Percentiles rank a stretch among this genome's conserved stretches.
Conservation (phyloP, 192 early-diverging fungal genomes). For the Backusella australiensis region DNA sequence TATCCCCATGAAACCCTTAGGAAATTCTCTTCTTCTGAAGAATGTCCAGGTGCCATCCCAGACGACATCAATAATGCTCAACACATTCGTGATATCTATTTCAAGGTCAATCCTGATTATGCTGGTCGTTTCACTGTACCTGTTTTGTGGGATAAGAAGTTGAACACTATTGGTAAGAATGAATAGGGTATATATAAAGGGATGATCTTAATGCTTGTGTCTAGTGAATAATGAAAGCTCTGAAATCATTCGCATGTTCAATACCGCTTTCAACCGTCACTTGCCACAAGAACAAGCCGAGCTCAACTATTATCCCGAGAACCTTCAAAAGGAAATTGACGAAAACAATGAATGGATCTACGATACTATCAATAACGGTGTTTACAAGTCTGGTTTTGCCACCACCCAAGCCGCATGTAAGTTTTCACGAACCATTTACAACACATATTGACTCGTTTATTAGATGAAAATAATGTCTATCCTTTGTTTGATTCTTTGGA, state of each 20-base stretch:
- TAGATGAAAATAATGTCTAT: constrained; percentile 70
- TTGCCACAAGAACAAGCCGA: constrained; percentile 59
- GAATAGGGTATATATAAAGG: not conserved
- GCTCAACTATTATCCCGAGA: constrained; percentile 79
- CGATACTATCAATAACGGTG: constrained; percentile 93
- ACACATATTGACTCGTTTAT: constrained; percentile 9
- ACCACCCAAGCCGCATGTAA: constrained; percentile 77
- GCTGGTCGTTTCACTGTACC: constrained; percentile 83
- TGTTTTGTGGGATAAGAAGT: constrained; percentile 96
- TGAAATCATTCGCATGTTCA: constrained; percentile 95
- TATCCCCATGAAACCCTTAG: not conserved
- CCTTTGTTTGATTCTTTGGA: constrained; percentile 79
- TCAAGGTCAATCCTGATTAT: constrained; percentile 70
- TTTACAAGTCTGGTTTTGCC: constrained; percentile 93
- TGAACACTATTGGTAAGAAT: constrained; percentile 70
- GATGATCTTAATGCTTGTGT: not conserved
- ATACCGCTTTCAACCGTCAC: constrained; percentile 82
- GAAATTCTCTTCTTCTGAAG: constrained; percentile 65
- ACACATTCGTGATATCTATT: constrained; percentile 86
- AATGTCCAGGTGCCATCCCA: constrained; percentile 73
- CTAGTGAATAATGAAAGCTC: constrained; percentile 93
- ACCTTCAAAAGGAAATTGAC: constrained; percentile 77
- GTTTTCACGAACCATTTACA: constrained; percentile 5
- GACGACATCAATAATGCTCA: constrained; percentile 75
- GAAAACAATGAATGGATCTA: constrained; percentile 90